Percentiles rank a stretch among this genome's conserved stretches.
phyloP scores from a whole-genome alignment of 441 rosid species.

The Rhodomyrtus psidioides region DNA sequence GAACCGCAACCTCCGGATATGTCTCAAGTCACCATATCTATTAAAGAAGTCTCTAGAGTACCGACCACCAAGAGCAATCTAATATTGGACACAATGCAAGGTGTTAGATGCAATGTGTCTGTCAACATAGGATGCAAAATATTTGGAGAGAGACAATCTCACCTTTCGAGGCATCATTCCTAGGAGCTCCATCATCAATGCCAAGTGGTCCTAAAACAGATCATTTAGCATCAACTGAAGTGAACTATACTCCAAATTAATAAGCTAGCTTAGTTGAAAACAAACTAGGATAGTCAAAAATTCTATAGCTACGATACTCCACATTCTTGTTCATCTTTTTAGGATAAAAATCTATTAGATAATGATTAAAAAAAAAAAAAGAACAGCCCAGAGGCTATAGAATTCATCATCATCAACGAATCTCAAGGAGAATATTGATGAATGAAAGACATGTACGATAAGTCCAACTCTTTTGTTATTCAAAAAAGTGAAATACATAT shows the following conservation, averaged over 20 bases:
- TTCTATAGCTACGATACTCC: background rate
- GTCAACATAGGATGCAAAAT: background rate
- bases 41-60: conserved; percentile 67
- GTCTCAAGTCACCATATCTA: conserved; percentile 60
- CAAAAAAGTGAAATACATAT: background rate
- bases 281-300: background rate
- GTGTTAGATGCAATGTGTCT: background rate
- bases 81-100: background rate
- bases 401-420: background rate
- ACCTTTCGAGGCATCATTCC: conserved; percentile 81
- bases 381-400: background rate
- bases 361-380: background rate
- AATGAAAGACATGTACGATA: background rate
- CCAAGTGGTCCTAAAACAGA: conserved; percentile 59
- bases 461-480: background rate
- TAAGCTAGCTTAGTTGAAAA: background rate
- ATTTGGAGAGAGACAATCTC: background rate
- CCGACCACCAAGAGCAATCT: conserved; percentile 61
- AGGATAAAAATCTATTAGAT: background rate
- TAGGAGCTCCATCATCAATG: conserved; percentile 79
- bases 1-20: conserved; percentile 46
- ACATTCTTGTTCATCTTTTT: background rate
- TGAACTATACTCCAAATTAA: background rate
- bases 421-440: background rate
- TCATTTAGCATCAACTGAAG: background rate